Percentiles rank a stretch among this genome's conserved stretches.
phyloP scores from a whole-genome alignment of 1,139 yeast species.

The Hemisphaericaspora xylanilytica region DNA sequence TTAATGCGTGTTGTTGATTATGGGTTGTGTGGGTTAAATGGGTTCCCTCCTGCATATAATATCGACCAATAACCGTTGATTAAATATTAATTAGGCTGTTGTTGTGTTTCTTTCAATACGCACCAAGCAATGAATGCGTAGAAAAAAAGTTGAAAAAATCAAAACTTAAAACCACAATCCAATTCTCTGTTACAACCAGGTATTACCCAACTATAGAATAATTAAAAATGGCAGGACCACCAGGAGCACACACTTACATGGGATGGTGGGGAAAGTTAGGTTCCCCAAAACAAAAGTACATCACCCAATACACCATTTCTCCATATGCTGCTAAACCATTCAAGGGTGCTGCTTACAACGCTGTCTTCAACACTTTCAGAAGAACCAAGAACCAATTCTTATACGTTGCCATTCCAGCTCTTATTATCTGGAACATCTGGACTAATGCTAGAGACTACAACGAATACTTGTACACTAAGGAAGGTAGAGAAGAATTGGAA shows the following conservation, averaged over 20 bases:
- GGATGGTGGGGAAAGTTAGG: slow-evolving; percentile 98
- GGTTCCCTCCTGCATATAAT: too few relatives aligned
- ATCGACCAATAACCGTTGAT: too few relatives aligned
- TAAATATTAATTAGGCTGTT: too few relatives aligned
- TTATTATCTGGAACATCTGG: slow-evolving; percentile 85
- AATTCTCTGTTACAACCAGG: background rate
- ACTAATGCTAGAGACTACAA: slow-evolving; percentile 85
- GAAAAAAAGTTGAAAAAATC: background rate
- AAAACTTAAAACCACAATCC: background rate
- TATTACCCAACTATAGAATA: background rate
- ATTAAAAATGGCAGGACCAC: slow-evolving; percentile 63
- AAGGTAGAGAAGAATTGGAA: slow-evolving; percentile 91
- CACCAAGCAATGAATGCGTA: too few relatives aligned
- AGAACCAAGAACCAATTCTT: slow-evolving; percentile 86
- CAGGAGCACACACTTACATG: slow-evolving; percentile 76
- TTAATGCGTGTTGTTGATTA: too few relatives aligned
- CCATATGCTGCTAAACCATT: slow-evolving; percentile 93
- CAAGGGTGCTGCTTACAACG: slow-evolving; percentile 80
- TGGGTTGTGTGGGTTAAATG: too few relatives aligned
- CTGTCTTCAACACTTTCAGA: slow-evolving; percentile 92
- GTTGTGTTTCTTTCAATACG: too few relatives aligned
- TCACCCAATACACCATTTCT: slow-evolving; percentile 83
- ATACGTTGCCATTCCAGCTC: slow-evolving; percentile 74
- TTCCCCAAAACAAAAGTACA: slow-evolving; percentile 83
- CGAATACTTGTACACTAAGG: slow-evolving; percentile 94